Base-by-base conservation (phyloP, 2,329 filamentous ascomycete species). In the Seiridium cupressi region DNA sequence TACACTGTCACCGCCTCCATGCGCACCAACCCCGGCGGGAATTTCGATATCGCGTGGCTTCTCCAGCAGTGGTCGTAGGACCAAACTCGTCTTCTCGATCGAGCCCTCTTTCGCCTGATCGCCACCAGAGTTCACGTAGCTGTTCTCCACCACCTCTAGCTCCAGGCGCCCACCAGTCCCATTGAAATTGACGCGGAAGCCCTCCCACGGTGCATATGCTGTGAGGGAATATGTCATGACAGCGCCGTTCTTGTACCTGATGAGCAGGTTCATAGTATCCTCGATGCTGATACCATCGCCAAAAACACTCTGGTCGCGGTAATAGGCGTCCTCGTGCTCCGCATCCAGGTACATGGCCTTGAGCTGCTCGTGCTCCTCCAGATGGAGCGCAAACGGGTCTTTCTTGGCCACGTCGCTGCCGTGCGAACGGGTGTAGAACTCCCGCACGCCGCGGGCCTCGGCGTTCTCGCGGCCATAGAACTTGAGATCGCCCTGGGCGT, bases 401-500 rank as follows among this genome's bases (percentile, higher is more conserved):
- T 70, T 63, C 61, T 75, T 77, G 0, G 85, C 84, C 0, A 69
- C 78, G 35, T 81, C 76, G 60, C 80, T 84, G 0, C 81, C 82
- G 55, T 77, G 76, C 0, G 81, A 76, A 1, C 85, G 77, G 3
- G 74, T 68, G 66, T 86, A 83, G 62, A 86, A 85, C 8, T 74
- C 67, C 0, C 75, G 79, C 6, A 79, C 76, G 0, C 85, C 85
- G 0, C 84, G 76, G 40, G 69, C 63, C 73, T 87, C 83, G 0
- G 85, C 85, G 62, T 88, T 88, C 63, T 87, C 84, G 18, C 79
- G 76, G 4, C 85, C 85, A 67, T 88, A 88, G 68, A 88, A 88
- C 54, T 78, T 79, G 32, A 88, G 74, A 61, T 82, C 84, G 0
- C 84, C 85, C 63, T 84, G 79, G 0, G 84, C 84, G 62, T 84